Conservation (phyloP, 2,329 filamentous ascomycete species). For the Pseudonectria buxi region DNA sequence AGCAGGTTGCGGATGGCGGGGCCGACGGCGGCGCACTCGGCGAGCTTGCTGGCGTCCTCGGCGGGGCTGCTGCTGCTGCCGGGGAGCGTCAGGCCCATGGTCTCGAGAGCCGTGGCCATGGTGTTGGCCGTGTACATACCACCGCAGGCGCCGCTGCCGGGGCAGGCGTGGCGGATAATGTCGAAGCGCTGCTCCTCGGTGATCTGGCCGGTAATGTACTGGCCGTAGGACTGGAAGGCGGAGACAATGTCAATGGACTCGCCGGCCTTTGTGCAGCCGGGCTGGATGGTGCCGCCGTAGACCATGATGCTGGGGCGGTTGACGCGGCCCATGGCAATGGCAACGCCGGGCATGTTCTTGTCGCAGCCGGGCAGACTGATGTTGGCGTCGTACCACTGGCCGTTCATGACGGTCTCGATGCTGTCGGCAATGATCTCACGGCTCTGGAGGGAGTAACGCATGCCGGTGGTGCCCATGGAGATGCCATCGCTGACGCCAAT, state of each 20-base stretch:
- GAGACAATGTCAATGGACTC: conserved; percentile 87
- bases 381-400: conserved; percentile 98
- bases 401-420: conserved; percentile 98
- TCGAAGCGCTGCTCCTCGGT: conserved; percentile 87
- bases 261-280: conserved; percentile 74
- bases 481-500: conserved; percentile 97
- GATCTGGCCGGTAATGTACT: conserved; percentile 88
- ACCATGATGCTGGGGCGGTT: conserved; percentile 97
- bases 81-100: conserved; percentile 81
- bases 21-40: conserved; percentile 67
- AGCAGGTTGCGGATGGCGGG: conserved; percentile 68
- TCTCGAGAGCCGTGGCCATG: conserved; percentile 86
- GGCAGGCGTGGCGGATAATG: conserved; percentile 85
- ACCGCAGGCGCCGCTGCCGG: conserved; percentile 60
- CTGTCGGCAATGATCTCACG: conserved; percentile 96
- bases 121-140: conserved; percentile 95
- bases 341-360: conserved; percentile 97
- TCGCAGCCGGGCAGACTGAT: conserved; percentile 96
- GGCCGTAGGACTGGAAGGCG: conserved; percentile 95
- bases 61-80: conserved; percentile 76
- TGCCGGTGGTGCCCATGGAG: conserved; percentile 95
- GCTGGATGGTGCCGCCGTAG: conserved; percentile 90
- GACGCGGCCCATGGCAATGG: conserved; percentile 89
- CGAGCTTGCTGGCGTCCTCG: conserved; percentile 62
- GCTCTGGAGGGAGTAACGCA: conserved; percentile 92